Evolutionary conservation across 345 rosid genomes (phyloP).

Genomic region (Populus nigra): DNA sequence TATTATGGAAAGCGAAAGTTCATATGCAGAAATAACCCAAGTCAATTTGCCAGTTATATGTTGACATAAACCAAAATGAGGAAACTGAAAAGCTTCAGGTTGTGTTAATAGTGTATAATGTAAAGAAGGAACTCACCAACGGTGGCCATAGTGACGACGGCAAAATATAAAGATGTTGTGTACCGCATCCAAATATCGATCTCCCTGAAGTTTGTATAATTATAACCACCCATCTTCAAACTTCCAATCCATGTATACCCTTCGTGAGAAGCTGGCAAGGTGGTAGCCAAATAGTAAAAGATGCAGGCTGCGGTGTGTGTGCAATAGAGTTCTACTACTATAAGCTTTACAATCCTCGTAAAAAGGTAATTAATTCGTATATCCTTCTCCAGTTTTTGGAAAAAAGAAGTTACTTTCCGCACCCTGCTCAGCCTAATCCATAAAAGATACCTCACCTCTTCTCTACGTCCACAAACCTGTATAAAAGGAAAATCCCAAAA

Average conservation of each 20-base stretch:
- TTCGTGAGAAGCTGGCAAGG: conserved; percentile 58
- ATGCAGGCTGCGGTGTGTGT: conserved; percentile 92
- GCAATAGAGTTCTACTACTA: conserved; percentile 72
- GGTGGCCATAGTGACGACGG: conserved; percentile 85
- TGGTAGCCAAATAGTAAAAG: conserved; percentile 83
- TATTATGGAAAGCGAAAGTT: not conserved
- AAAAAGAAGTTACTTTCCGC: conserved; percentile 51
- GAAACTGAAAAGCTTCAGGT: not conserved
- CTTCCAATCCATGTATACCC: conserved; percentile 93
- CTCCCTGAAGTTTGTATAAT: conserved; percentile 67
- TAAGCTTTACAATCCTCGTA: conserved; percentile 69
- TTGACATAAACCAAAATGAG: not conserved
- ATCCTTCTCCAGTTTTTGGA: conserved; percentile 66
- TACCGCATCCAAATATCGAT: conserved; percentile 80
- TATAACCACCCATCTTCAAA: conserved; percentile 68
- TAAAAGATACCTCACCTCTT: conserved; percentile 65
- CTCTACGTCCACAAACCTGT: conserved; percentile 59
- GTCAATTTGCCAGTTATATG: not conserved
- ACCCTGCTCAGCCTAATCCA: conserved; percentile 78
- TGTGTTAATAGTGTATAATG: not conserved
- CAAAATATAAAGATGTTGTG: conserved; percentile 76
- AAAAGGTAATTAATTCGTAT: conserved; percentile 70
- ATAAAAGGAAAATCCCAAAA: conserved; percentile 5
- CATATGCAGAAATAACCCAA: not conserved
- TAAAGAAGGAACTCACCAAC: conserved; percentile 53